Conservation (phyloP, 1,139 yeast species). For the Zygoascus hellenicus region DNA sequence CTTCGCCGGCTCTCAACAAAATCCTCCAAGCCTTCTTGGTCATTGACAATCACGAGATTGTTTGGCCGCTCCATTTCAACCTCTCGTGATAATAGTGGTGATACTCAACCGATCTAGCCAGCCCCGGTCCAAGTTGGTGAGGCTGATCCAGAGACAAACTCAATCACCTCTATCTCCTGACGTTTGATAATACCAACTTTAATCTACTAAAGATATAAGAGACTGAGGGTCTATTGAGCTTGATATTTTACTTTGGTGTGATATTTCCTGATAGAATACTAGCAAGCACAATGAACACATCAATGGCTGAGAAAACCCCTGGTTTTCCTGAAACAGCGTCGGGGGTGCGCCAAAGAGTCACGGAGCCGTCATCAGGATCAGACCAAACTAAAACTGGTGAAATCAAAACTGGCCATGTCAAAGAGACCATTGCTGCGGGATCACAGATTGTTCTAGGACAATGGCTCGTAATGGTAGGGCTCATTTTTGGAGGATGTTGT, state of each 20-base stretch:
- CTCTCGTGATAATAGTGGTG: too few species aligned
- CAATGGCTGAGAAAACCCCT: too few species aligned
- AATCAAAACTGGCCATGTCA: background rate
- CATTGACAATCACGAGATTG: slow-evolving; percentile 9
- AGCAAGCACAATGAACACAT: too few species aligned
- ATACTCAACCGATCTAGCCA: too few species aligned
- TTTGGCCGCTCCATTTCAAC: slow-evolving; percentile 6
- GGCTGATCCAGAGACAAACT: too few species aligned
- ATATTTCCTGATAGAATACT: too few species aligned
- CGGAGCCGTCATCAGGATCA: background rate
- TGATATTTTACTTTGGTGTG: too few species aligned
- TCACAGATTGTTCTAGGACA: slow-evolving; percentile 11
- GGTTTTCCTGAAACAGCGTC: background rate
- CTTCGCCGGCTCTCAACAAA: slow-evolving; percentile 14
- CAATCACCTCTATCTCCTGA: too few species aligned
- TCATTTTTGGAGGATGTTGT: slow-evolving; percentile 71
- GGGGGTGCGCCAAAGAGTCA: background rate
- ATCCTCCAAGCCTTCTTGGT: slow-evolving; percentile 16
- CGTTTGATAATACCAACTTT: too few species aligned
- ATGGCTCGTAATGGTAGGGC: slow-evolving; percentile 18
- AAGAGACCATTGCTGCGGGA: background rate
- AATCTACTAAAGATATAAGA: too few species aligned
- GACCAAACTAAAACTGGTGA: background rate
- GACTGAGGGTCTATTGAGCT: too few species aligned
- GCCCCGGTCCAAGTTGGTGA: too few species aligned